Base-by-base conservation (phyloP, 1,284 basidiomycete genomes). In the Leccinum griseonigrum region DNA sequence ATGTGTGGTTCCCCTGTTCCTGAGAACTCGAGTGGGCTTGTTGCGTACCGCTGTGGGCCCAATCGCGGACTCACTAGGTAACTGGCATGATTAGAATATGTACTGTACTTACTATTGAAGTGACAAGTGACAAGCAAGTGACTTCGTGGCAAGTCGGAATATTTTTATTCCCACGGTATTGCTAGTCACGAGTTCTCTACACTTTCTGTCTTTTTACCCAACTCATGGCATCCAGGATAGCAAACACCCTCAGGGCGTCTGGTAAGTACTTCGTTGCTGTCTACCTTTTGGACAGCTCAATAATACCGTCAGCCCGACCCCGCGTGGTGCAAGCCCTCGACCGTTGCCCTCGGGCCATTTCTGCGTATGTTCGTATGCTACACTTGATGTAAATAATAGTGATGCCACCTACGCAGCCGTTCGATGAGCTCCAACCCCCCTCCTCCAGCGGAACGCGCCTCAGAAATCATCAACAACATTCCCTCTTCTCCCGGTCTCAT, bases 401-500 rank as follows among this genome's bases (percentile, higher is more conserved):
- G 53, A 73, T 10, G 0, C 31, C 13, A 22, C 61, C 1, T 34
- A 54, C 63, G 28, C 66, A 91, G 89, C 68, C 88, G 88, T 61
- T 77, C 85, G 31, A 85, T 91, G 83, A 85, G 79, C 73, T 78
- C 82, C 22, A 83, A 86, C 46, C 83, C 80, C 68, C 84, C 82
- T 32, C 87, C 90, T n/a, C 95, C 97, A 59, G 86, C 91, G 60
- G 87, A 97, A 77, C 92, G 92, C 72, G 97, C 97, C 58, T 86
- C 90, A 57, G 88, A 96, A 73, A 86, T 99, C 72, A 89, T 99
- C 74, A 90, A 97, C 81, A 87, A 88, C 74, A 85, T 98, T 66
- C 97, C 97, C 56, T 95, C 94, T 59, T 92, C 92, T 67, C 92
- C 92, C 46, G 85, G 81, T 71, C 84, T 98, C 77, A 84, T 97